These are phyloP conservation scores for Agaricus blazei DNA, from an alignment of 768 basidiomycete species.

Conservation along the genomic window DNA sequence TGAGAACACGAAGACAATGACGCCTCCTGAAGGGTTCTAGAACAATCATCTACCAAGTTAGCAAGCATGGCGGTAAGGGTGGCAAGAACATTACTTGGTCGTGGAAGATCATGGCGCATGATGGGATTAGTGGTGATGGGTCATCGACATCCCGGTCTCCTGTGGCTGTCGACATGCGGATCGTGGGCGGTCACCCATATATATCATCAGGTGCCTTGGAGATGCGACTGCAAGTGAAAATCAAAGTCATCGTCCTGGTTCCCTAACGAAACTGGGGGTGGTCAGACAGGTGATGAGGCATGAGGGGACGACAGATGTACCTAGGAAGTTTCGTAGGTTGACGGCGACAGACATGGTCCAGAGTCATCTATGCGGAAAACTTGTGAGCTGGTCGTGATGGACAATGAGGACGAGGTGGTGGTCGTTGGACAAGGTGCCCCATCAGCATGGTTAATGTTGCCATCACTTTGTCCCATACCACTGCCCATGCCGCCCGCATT, in stretches of 20 bases:
- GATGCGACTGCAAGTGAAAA: not conserved
- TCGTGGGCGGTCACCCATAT: not conserved
- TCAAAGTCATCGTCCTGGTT: no score
- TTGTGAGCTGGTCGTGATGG: conserved; percentile 1
- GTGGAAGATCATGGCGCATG: not conserved
- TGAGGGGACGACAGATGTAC: no score
- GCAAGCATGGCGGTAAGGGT: conserved; percentile 4
- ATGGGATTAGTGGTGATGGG: not conserved
- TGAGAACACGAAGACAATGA: not conserved
- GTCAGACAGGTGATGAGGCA: no score
- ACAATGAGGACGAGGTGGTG: not conserved
- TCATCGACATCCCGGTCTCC: conserved; percentile 8
- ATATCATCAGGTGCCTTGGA: not conserved
- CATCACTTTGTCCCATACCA: not conserved
- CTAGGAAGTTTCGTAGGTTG: no score
- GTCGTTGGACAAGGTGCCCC: not conserved
- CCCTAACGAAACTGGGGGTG: no score
- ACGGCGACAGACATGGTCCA: no score
- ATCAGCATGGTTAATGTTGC: not conserved
- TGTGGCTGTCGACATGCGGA: conserved; percentile 7
- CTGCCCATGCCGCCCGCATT: not conserved
- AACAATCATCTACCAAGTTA: conserved; percentile 8
- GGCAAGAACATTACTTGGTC: not conserved
- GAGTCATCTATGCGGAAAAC: no score
- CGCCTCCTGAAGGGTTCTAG: conserved; percentile 19